phyloP scores from a whole-genome alignment of 352 stramenopile genomes.

The Phytophthora chlamydospora region DNA sequence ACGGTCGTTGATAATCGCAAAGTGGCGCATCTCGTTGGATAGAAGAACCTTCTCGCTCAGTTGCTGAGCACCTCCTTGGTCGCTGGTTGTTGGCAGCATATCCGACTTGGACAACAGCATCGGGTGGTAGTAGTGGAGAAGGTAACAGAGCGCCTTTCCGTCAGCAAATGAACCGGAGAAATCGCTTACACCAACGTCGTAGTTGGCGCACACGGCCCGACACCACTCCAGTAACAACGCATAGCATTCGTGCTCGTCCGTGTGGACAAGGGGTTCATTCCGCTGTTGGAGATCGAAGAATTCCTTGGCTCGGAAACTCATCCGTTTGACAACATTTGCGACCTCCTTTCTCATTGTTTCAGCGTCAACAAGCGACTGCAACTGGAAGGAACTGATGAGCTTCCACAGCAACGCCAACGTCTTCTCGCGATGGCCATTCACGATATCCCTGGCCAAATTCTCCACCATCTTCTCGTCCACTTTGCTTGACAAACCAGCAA shows the following conservation, averaged over 20 bases:
- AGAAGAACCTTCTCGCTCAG: conserved; percentile 40
- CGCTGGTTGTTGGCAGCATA: conserved; percentile 54
- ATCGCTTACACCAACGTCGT: conserved; percentile 85
- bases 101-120: conserved; percentile 81
- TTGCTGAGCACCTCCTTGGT: conserved; percentile 24
- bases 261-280: conserved; percentile 39
- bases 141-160: conserved; percentile 91
- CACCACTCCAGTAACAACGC: conserved; percentile 92
- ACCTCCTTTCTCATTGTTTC: conserved; percentile 85
- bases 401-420: conserved; percentile 96
- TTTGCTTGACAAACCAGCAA: conserved; percentile 54
- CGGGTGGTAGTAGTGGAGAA: conserved; percentile 97
- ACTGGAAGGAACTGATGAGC: conserved; percentile 91
- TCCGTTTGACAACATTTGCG: conserved; percentile 59
- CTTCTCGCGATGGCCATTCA: conserved; percentile 95
- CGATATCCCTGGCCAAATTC: conserved; percentile 92
- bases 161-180: conserved; percentile 95
- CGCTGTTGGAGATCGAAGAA: conserved; percentile 60
- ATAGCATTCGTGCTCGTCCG: conserved; percentile 60
- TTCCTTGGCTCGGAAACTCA: conserved; percentile 71
- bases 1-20: conserved; percentile 85
- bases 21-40: conserved; percentile 86
- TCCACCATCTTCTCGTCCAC: conserved; percentile 67
- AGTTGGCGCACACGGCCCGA: conserved; percentile 92
- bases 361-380: conserved; percentile 86